A percentile compares a stretch with the other conserved stretches of the same genome.
Evolutionary conservation across 345 rosid species (phyloP).

Genomic region (Salix purpurea): DNA sequence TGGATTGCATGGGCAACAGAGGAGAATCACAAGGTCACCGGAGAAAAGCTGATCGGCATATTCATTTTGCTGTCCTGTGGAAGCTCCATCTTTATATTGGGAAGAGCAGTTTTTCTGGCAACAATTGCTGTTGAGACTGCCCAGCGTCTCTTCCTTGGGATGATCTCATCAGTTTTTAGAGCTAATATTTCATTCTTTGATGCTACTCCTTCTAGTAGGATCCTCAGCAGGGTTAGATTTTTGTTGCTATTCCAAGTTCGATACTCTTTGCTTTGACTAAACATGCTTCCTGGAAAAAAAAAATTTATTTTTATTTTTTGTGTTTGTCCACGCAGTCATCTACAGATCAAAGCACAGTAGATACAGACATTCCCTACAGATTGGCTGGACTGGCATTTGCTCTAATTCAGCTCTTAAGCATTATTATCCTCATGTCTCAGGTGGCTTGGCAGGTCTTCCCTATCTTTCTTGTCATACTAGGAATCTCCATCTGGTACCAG

Average conservation of each 20-base stretch:
- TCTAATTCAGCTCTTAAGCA: conserved; percentile 63
- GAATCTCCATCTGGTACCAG: conserved; percentile 62
- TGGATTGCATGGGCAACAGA: conserved; percentile 76
- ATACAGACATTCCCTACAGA: conserved; percentile 72
- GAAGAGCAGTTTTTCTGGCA: conserved; percentile 57
- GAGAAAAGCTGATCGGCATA: conserved; percentile 40
- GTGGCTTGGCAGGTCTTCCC: conserved; percentile 62
- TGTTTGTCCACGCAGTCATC: conserved; percentile 45
- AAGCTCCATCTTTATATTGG: conserved; percentile 61
- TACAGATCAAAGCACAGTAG: conserved; percentile 67
- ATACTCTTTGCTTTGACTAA: neutral
- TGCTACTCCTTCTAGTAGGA: conserved; percentile 65
- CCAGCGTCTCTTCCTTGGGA: conserved; percentile 50
- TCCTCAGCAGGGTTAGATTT: conserved; percentile 52
- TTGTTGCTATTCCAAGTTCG: neutral
- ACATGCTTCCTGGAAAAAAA: neutral
- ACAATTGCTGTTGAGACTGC: conserved; percentile 58
- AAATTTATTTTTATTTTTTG: neutral
- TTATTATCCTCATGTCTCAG: conserved; percentile 56
- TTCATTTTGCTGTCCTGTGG: conserved; percentile 55
- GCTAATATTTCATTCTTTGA: conserved; percentile 69
- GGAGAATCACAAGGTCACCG: conserved; percentile 27
- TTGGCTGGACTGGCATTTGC: conserved; percentile 73
- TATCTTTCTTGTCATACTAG: conserved; percentile 51
- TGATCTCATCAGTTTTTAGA: conserved; percentile 54